These are phyloP conservation scores for Fusarium heterosporum DNA, from an alignment of 2,329 filamentous ascomycete species.

Conservation along the genomic window DNA sequence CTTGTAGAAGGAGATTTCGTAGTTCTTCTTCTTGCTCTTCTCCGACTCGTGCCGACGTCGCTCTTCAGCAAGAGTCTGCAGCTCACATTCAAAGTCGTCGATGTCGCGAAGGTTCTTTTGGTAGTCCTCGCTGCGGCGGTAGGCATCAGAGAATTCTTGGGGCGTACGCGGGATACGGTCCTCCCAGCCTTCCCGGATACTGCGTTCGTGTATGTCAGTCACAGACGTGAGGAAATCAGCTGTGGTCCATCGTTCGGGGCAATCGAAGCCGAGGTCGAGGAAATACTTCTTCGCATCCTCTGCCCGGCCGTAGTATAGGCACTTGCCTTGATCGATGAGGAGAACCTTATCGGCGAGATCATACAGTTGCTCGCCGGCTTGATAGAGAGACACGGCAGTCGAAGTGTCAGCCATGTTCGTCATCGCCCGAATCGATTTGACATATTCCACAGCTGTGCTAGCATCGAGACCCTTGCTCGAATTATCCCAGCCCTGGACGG, in stretches of 20 bases:
- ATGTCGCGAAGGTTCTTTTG: slow-evolving; percentile 71
- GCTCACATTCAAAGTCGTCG: slow-evolving; percentile 71
- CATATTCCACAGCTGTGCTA: slow-evolving; percentile 79
- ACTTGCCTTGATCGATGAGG: slow-evolving; percentile 77
- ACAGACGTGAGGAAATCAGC: slow-evolving; percentile 83
- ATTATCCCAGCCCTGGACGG: slow-evolving; percentile 80
- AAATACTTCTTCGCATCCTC: slow-evolving; percentile 76
- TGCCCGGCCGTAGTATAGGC: slow-evolving; percentile 76
- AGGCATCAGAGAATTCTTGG: slow-evolving; percentile 74
- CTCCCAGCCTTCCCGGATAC: slow-evolving; percentile 74
- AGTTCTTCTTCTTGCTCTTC: slow-evolving; percentile 74
- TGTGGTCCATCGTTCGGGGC: slow-evolving; percentile 77
- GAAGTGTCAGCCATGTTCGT: slow-evolving; percentile 79
- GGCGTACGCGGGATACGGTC: slow-evolving; percentile 75
- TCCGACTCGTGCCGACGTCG: slow-evolving; percentile 72
- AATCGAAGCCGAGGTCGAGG: slow-evolving; percentile 76
- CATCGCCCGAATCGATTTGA: slow-evolving; percentile 70
- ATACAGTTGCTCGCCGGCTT: slow-evolving; percentile 74
- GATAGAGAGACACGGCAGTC: slow-evolving; percentile 78
- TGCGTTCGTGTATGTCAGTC: slow-evolving; percentile 77
- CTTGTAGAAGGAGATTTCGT: slow-evolving; percentile 79
- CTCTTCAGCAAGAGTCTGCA: slow-evolving; percentile 58
- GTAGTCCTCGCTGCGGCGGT: slow-evolving; percentile 72
- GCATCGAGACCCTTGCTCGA: slow-evolving; percentile 78
- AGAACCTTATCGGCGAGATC: slow-evolving; percentile 80